Evolutionary conservation across 257 asterid genomes (phyloP), one percentile per base, ranked within the genome.

Genomic region (Knoxia roxburghii): DNA sequence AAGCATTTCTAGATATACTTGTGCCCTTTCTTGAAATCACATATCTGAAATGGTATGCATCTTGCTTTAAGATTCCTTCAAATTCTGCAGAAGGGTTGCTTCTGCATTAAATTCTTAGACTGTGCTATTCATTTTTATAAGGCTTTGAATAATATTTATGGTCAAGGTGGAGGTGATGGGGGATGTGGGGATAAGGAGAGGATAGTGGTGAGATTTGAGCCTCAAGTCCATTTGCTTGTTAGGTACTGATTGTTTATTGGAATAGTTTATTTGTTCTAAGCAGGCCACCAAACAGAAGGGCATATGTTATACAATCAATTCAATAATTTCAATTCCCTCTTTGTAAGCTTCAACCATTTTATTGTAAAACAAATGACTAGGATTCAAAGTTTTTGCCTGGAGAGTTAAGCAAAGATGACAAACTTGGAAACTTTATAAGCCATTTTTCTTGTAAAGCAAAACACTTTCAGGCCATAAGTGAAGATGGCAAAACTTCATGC

Each of bases 31-130:
- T 13, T 1, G 39, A 39, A 33, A 65, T 23, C 2, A 23, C 30
- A 65, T 17, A 49, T 49, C 11, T 49, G 32, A 33, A 9, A 49
- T 27, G 23, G 26, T n/a, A n/a, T n/a, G n/a, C n/a, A n/a, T n/a
- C n/a, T n/a, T n/a, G n/a, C n/a, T n/a, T n/a, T n/a, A n/a, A n/a
- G 23, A 23, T 52, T 51, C 52, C 71, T 52, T 67, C 62, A 49
- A 43, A 53, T 20, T 6, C 40, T 61, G 50, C 10, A 35, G 41
- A 12, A 24, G 4, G 7, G 14, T 7, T 40, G 13, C 35, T 41
- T 21, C 30, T 51, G 27, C 24, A 11, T 52, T 63, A 10, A 26
- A 7, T 53, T 55, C 18, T 52, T 15, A 7, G 33, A 41, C 15
- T 35, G n/a, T 9, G 6, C 43, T 32, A 33, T 21, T 21, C 43